phyloP scores from a whole-genome alignment of 345 rosid species.

The Dimocarpus longan region DNA sequence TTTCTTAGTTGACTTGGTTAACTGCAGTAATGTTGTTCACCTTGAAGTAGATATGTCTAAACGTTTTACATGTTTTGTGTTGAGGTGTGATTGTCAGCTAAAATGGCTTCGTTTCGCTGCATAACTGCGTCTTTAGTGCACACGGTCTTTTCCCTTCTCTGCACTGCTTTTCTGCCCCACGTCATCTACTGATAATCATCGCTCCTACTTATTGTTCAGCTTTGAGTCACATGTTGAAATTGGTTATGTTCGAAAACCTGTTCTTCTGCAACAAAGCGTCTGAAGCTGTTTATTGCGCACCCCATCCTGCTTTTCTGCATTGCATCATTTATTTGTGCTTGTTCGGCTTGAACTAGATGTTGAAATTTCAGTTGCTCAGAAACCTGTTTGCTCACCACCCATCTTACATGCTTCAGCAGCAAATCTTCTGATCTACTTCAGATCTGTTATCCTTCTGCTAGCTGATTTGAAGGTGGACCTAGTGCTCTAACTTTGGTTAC shows the following conservation, averaged over 20 bases:
- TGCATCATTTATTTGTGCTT: slow-evolving; percentile 21
- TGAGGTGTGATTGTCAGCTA: slow-evolving; percentile 63
- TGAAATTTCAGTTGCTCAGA: slow-evolving; percentile 18
- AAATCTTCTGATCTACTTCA: slow-evolving; percentile 12
- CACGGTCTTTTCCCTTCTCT: slow-evolving; percentile 53
- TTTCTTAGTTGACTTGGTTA: slow-evolving; percentile 26
- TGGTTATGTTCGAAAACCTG: slow-evolving; percentile 23
- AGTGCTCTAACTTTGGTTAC: background rate
- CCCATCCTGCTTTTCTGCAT: slow-evolving; percentile 26
- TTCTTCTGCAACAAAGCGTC: slow-evolving; percentile 43
- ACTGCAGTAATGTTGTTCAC: slow-evolving; percentile 20
- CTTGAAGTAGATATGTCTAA: slow-evolving; percentile 42
- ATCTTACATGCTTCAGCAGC: slow-evolving; percentile 8
- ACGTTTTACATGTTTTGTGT: slow-evolving; percentile 56
- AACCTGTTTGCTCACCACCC: slow-evolving; percentile 6
- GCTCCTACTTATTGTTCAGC: slow-evolving; percentile 41
- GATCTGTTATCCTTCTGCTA: background rate
- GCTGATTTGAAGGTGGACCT: slow-evolving; percentile 3
- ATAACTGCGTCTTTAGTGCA: slow-evolving; percentile 56
- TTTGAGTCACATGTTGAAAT: slow-evolving; percentile 39
- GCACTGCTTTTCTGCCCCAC: slow-evolving; percentile 52
- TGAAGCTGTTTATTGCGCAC: slow-evolving; percentile 27
- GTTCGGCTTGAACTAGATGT: slow-evolving; percentile 15
- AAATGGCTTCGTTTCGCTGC: slow-evolving; percentile 57
- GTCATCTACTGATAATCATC: slow-evolving; percentile 35